Conservation (phyloP, 192 early-diverging fungal genomes). For the Gaertneriomyces sp. region DNA sequence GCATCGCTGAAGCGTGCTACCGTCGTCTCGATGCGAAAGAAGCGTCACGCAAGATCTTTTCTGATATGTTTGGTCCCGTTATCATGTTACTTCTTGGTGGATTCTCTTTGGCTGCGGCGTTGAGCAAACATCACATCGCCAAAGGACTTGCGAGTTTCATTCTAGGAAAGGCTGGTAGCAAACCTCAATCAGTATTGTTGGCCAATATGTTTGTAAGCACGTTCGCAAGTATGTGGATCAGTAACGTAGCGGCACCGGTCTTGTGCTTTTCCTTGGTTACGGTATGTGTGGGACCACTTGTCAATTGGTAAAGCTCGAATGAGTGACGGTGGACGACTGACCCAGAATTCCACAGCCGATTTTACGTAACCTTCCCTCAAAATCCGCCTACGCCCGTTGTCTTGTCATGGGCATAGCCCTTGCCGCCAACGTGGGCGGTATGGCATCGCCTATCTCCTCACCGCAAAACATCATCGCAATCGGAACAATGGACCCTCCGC, state of each 20-base stretch:
- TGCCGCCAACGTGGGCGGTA: slow-evolving; percentile 94
- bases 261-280: slow-evolving; percentile 89
- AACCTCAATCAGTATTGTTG: slow-evolving; percentile 77
- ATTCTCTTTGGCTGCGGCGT: slow-evolving; percentile 87
- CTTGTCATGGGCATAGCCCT: slow-evolving; percentile 96
- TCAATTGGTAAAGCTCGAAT: not conserved
- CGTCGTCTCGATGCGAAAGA: slow-evolving; percentile 66
- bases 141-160: slow-evolving; percentile 83
- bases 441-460: slow-evolving; percentile 94
- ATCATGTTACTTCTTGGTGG: slow-evolving; percentile 95
- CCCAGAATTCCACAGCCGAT: slow-evolving; percentile 62
- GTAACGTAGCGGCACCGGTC: slow-evolving; percentile 94
- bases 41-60: slow-evolving; percentile 81
- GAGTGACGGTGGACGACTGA: not conserved
- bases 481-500: slow-evolving; percentile 82
- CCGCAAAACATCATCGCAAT: slow-evolving; percentile 98
- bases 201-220: slow-evolving; percentile 96
- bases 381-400: slow-evolving; percentile 75
- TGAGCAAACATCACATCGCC: slow-evolving; percentile 95
- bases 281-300: slow-evolving; percentile 6
- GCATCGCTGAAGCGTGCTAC: not conserved
- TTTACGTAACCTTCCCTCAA: slow-evolving; percentile 79
- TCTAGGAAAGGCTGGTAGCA: slow-evolving; percentile 85
- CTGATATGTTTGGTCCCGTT: slow-evolving; percentile 91
- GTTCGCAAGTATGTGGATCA: slow-evolving; percentile 97